Base-by-base conservation (phyloP, 2,329 filamentous ascomycete genomes). In the Ascochyta lentis region DNA sequence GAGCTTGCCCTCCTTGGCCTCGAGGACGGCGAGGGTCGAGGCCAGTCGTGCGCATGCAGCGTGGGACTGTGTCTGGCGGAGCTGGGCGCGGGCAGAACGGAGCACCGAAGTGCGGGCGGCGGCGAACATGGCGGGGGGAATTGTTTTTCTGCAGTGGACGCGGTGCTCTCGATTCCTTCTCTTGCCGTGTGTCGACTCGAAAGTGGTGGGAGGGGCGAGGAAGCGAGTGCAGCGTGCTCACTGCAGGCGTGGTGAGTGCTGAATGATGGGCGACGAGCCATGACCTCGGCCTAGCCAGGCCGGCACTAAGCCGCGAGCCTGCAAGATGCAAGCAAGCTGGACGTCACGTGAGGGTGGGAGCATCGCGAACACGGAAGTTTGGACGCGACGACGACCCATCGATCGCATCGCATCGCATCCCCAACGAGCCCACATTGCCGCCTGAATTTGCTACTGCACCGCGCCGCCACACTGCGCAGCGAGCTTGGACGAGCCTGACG, bases 1-100 rank as follows among this genome's bases (percentile, higher is more conserved):
- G 63, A 99, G 85, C 79, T 92, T 89, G 59, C 95, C 95, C 69
- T 96, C 90, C 69, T 89, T 87, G 79, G 98, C 95, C 79, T 99
- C 95, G 59, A 99, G 86, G 49, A 99, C 82, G 41, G 94, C 94
- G 53, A 99, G 85, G 33, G 93, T 95, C 46, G 93, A 97, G 56
- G 96, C 83, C 58, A 96, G 81, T 68, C 90, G 85, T 67, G 83
- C 82, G 62, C 89, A 78, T 59, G 84, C 81, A 54, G 86, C 86
- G 61, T 78, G 75, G 53, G 74, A 68, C 47, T 72, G 70, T 43
- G 68, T 64, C 42, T 59, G 60, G 47, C 76, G 75, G 56, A 84
- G 75, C 71, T 81, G 81, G 42, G 79, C 76, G 38, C 72, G 71
- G n/a, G 72, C 72, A 45, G 72, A 68, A 33, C 72, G 73, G 35